Evolutionary conservation across 2,329 filamentous ascomycete genomes (phyloP).

Genomic region (Fusarium liriodendri): DNA sequence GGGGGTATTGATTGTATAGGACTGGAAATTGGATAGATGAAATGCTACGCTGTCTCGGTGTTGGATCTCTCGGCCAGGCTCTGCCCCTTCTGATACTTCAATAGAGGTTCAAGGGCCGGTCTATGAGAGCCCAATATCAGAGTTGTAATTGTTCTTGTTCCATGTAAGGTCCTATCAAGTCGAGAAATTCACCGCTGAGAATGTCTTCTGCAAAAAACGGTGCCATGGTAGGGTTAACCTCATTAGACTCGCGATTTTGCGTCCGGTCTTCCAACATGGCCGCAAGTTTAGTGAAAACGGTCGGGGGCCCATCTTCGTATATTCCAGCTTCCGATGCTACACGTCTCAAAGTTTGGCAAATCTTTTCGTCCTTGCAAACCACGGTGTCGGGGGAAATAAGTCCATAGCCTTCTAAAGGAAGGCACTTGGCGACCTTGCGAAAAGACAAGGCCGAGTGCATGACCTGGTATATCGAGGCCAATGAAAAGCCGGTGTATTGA

Average conservation of each 20-base stretch:
- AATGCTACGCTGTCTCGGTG: too few relatives aligned
- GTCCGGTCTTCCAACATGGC: background rate
- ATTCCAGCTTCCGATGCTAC: background rate
- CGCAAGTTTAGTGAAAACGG: background rate
- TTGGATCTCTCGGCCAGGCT: too few relatives aligned
- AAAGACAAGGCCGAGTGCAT: background rate
- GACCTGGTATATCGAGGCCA: background rate
- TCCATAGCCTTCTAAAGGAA: background rate
- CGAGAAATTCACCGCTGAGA: background rate
- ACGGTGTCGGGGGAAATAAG: background rate
- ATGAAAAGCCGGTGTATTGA: background rate
- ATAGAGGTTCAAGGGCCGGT: too few relatives aligned
- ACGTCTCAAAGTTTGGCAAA: background rate
- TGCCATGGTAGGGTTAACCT: background rate
- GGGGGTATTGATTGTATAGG: too few relatives aligned
- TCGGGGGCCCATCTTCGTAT: background rate
- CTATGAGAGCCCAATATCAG: too few relatives aligned
- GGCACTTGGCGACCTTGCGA: background rate
- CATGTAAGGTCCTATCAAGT: background rate
- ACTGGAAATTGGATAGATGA: too few relatives aligned
- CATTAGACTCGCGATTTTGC: background rate
- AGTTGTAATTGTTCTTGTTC: background rate
- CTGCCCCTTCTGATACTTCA: too few relatives aligned
- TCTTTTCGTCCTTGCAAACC: background rate
- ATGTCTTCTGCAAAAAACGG: background rate